Base-by-base conservation (phyloP, 2,329 filamentous ascomycete genomes). In the Penicillium sp. region DNA sequence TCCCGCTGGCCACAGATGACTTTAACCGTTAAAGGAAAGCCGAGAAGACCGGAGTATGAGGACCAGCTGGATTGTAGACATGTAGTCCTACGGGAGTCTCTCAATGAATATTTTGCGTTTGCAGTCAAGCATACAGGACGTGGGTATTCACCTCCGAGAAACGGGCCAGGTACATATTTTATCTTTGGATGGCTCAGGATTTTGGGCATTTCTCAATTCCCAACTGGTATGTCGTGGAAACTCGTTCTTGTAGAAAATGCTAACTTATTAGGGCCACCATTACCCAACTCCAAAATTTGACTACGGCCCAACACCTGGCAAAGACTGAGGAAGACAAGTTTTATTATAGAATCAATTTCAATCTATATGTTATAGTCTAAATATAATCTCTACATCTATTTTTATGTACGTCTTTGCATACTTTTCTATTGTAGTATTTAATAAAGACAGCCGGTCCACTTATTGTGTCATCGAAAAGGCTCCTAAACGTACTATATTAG, bases 141-240 rank as follows among this genome's bases (percentile, higher is more conserved):
- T 48, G 28, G 45, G 41, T 8, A 39, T 55, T 48, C 54, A 56
- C 53, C 25, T 51, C 45, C 7, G 38, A 33, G 18, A 43, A 39
- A 28, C 41, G 21, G 38, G 41, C 23, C 45, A 42, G 13, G 26
- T 46, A 36, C 21, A 45, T 38, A 56, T 58, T 52, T 11, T 35
- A 17, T 41, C 43, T 7, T 33, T 36, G 28, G 43, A 42, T 37
- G 18, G 28, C 32, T 45, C 39, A 20, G 39, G 34, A 8, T 45
- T 45, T 30, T 41, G 43, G 43, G 38, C 33, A 15, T 45, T 45
- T 15, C 19, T 45, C 33, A 17, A 14, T 21, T 41, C 37, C n/a
- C 33, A 45, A 26, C 16, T 45, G 20, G 43, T 45, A 11, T 7
- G 21, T 23, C 11, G 21, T n/a, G n/a, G n/a, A n/a, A n/a, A n/a